These are phyloP conservation scores for Thelephora ganbajun DNA, from an alignment of 768 basidiomycete genomes.

Conservation along the genomic window DNA sequence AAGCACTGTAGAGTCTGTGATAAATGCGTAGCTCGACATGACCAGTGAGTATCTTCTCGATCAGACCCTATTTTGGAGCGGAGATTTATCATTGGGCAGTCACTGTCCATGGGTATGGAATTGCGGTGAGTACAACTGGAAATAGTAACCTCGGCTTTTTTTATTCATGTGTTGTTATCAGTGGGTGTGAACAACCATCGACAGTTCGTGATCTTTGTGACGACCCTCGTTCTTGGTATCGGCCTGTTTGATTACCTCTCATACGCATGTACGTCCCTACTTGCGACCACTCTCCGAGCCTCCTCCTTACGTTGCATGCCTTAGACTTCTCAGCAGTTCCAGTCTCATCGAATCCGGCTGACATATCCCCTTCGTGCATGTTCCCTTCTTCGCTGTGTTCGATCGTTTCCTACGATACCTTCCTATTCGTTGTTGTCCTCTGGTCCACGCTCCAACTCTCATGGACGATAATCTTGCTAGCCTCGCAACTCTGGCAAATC, in stretches of 20 bases:
- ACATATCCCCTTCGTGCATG: slow-evolving; percentile 48
- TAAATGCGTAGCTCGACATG: slow-evolving; percentile 77
- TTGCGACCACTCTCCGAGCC: background rate
- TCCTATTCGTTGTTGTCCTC: slow-evolving; percentile 65
- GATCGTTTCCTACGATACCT: slow-evolving; percentile 59
- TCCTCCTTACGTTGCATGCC: background rate
- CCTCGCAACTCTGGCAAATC: slow-evolving; percentile 84
- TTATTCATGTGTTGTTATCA: slow-evolving; percentile 15
- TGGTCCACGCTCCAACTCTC: slow-evolving; percentile 93
- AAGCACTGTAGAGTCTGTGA: slow-evolving; percentile 93
- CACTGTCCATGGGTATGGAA: slow-evolving; percentile 99
- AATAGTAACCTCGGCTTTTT: background rate
- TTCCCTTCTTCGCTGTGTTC: slow-evolving; percentile 59
- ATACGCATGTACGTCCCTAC: slow-evolving; percentile 53
- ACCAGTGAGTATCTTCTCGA: slow-evolving; percentile 66
- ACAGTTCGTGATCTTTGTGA: slow-evolving; percentile 89
- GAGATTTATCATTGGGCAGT: slow-evolving; percentile 23
- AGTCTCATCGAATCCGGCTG: slow-evolving; percentile 19
- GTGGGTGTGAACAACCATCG: slow-evolving; percentile 92
- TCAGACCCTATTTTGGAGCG: slow-evolving; percentile 1
- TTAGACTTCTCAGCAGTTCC: slow-evolving; percentile 42
- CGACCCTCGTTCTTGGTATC: slow-evolving; percentile 73
- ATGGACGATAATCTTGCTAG: slow-evolving; percentile 84
- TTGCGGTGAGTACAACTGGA: slow-evolving; percentile 49
- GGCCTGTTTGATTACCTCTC: slow-evolving; percentile 72